Percentiles rank a stretch among this genome's conserved stretches.
Evolutionary conservation across 164 flowering plant genomes (phyloP).

Genomic region (Vitis vinifera): DNA sequence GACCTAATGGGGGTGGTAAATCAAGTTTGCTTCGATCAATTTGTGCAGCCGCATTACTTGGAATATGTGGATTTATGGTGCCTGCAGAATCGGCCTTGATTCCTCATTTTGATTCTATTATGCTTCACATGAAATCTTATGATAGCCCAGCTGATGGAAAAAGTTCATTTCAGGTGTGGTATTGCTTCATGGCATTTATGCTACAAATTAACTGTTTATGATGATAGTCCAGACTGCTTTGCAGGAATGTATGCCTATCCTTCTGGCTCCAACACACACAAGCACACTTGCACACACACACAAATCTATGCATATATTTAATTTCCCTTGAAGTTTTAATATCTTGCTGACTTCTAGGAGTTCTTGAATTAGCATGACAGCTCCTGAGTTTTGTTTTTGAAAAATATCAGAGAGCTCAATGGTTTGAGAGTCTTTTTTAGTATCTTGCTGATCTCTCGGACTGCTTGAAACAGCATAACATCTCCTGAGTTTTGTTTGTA

Average conservation of each 20-base stretch:
- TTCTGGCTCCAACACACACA: too few species aligned
- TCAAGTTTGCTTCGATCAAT: constrained; percentile 93
- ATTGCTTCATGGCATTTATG: constrained; percentile 2
- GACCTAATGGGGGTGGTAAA: constrained; percentile 99
- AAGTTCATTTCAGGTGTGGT: constrained; percentile 89
- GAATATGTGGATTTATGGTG: constrained; percentile 95
- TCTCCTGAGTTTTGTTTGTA: too few species aligned
- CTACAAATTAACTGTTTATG: not conserved
- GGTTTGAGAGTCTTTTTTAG: not conserved
- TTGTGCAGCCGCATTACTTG: constrained; percentile 92
- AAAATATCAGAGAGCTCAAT: too few species aligned
- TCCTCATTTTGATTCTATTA: constrained; percentile 92
- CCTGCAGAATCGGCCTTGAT: constrained; percentile 88
- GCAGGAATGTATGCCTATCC: too few species aligned
- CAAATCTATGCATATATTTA: too few species aligned
- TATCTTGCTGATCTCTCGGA: not conserved
- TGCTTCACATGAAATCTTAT: constrained; percentile 98
- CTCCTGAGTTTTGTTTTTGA: too few species aligned
- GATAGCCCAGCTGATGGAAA: constrained; percentile 98
- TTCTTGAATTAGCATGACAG: too few species aligned
- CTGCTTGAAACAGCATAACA: not conserved
- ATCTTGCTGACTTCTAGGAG: too few species aligned
- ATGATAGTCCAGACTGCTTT: too few species aligned
- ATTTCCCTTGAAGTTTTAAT: too few species aligned
- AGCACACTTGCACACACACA: too few species aligned